Evolutionary conservation across 805 yeast species (phyloP).

Genomic region (Candida germanica): DNA sequence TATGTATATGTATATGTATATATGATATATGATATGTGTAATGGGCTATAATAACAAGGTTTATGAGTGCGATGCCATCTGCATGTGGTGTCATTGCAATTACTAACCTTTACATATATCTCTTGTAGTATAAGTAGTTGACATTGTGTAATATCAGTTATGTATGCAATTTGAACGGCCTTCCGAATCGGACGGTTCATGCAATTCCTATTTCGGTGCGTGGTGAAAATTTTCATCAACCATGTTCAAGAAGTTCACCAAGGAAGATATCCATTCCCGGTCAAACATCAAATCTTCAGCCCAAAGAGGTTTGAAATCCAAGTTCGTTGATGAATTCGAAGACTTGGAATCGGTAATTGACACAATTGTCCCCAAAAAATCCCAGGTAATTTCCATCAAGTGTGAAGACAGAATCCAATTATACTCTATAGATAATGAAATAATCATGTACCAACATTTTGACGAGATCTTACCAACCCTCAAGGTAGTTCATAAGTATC

Average conservation of each 20-base stretch:
- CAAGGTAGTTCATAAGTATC: slow-evolving; percentile 74
- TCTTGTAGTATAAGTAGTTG: background rate
- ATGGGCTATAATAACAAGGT: slow-evolving; percentile 41
- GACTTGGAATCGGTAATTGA: slow-evolving; percentile 74
- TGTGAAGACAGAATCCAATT: slow-evolving; percentile 88
- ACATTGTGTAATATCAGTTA: too few relatives aligned
- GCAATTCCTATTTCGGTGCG: too few relatives aligned
- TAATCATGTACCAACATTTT: slow-evolving; percentile 76
- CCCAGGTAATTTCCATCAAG: slow-evolving; percentile 74
- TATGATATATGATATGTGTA: slow-evolving; percentile 21
- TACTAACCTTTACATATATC: slow-evolving; percentile 37
- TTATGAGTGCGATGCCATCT: slow-evolving; percentile 48
- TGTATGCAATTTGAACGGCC: too few relatives aligned
- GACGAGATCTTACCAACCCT: slow-evolving; percentile 77
- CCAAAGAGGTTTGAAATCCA: slow-evolving; percentile 82
- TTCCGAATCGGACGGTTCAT: too few relatives aligned
- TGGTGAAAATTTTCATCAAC: too few relatives aligned
- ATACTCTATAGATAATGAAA: slow-evolving; percentile 68
- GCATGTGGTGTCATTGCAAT: slow-evolving; percentile 46
- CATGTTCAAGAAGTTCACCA: slow-evolving; percentile 66
- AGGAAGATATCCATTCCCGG: slow-evolving; percentile 85
- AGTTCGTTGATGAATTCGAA: slow-evolving; percentile 71
- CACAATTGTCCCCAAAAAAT: slow-evolving; percentile 81
- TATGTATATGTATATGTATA: too few relatives aligned
- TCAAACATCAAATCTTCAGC: slow-evolving; percentile 91